Evolutionary conservation across 106 monocot genomes (phyloP).

Genomic region (Dioscorea dumetorum): DNA sequence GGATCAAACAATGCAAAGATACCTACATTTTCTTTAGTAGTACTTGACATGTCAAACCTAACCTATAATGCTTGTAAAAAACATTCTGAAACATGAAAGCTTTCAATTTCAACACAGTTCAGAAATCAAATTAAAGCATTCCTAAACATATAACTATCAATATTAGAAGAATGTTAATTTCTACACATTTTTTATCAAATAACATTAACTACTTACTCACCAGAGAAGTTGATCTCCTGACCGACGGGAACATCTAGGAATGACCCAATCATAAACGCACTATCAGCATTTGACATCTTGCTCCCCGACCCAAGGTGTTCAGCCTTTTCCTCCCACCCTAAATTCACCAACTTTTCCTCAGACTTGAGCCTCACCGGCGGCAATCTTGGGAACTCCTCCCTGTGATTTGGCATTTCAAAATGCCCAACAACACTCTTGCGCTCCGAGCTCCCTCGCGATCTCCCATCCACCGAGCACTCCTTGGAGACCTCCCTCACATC

Average conservation of each 20-base stretch:
- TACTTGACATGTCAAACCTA: no score
- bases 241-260: slow-evolving; percentile 87
- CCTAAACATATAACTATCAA: no score
- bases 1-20: no score
- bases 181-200: no score
- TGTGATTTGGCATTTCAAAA: slow-evolving; percentile 63
- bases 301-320: slow-evolving; percentile 34
- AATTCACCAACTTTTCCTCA: slow-evolving; percentile 59
- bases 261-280: slow-evolving; percentile 64
- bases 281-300: slow-evolving; percentile 41
- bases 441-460: slow-evolving; percentile 13
- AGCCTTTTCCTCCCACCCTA: slow-evolving; percentile 65
- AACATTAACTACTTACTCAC: slow-evolving; percentile 19
- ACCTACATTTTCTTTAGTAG: no score
- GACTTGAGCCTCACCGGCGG: slow-evolving; percentile 80
- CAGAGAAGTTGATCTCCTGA: slow-evolving; percentile 70
- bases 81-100: no score
- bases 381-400: slow-evolving; percentile 76
- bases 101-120: no score
- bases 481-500: slow-evolving; percentile 21
- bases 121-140: no score
- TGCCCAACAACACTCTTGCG: slow-evolving; percentile 12
- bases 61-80: no score
- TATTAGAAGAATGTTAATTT: no score
- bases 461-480: slow-evolving; percentile 31